A percentile compares a stretch with the other conserved stretches of the same genome.
Evolutionary conservation across 2,329 filamentous ascomycete species (phyloP).

Genomic region (Pyrenophora seminiperda): DNA sequence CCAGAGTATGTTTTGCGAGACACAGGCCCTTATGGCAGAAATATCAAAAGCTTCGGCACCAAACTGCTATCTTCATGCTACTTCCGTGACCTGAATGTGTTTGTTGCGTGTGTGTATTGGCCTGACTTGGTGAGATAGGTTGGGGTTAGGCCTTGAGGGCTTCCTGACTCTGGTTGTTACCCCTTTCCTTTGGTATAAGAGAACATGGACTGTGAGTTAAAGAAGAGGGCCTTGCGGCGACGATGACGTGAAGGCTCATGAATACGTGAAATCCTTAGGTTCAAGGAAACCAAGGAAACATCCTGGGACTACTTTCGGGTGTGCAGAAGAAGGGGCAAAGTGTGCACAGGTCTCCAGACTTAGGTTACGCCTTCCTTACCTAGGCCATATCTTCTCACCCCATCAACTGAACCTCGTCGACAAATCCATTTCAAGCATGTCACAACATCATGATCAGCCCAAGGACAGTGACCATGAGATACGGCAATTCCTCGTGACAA

Average conservation of each 20-base stretch:
- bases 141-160: background rate
- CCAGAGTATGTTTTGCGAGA: constrained; percentile 9
- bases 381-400: background rate
- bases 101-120: background rate
- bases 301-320: background rate
- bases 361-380: background rate
- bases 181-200: background rate
- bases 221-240: too few species aligned
- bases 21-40: constrained; percentile 18
- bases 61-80: background rate
- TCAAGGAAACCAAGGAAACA: too few species aligned
- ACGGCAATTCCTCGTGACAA: constrained; percentile 26
- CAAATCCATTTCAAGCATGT: constrained; percentile 17
- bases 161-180: background rate
- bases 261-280: too few species aligned
- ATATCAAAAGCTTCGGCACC: constrained; percentile 20
- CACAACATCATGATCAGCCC: constrained; percentile 17
- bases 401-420: background rate
- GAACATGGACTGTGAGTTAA: background rate
- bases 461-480: constrained; percentile 30
- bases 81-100: background rate
- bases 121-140: background rate
- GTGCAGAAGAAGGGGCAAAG: background rate
- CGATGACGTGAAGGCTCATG: too few species aligned
- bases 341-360: background rate